Conservation (phyloP, 495 filamentous ascomycete genomes). For the Rhypophila decipiens region DNA sequence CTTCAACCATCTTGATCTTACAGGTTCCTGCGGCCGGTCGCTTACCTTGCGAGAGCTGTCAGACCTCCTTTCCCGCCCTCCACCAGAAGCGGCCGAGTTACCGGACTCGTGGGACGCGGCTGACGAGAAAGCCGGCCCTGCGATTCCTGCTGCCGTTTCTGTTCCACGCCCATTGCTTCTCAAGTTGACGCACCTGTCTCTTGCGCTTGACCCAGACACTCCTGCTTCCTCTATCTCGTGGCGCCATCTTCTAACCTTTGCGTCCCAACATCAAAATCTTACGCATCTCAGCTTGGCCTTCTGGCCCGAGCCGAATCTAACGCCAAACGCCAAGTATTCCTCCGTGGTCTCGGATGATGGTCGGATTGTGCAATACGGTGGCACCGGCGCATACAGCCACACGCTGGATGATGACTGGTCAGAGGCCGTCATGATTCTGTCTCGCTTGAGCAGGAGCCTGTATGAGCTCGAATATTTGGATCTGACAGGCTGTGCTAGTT, state of each 20-base stretch:
- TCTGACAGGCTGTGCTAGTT: constrained; percentile 68
- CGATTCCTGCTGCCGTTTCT: background rate
- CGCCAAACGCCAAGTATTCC: constrained; percentile 53
- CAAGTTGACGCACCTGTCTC: constrained; percentile 50
- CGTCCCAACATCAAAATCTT: constrained; percentile 53
- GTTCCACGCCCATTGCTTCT: constrained; percentile 33
- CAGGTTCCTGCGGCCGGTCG: constrained; percentile 51
- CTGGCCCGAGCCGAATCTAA: constrained; percentile 71
- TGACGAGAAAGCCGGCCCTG: constrained; percentile 6
- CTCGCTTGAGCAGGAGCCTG: constrained; percentile 57
- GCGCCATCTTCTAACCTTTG: constrained; percentile 59
- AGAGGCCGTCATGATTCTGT: constrained; percentile 62
- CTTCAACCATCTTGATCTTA: constrained; percentile 59
- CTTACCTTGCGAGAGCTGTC: constrained; percentile 54
- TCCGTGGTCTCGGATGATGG: constrained; percentile 38
- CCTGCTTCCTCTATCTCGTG: constrained; percentile 45
- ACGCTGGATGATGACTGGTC: constrained; percentile 60
- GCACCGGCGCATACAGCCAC: constrained; percentile 59
- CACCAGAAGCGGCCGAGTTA: background rate
- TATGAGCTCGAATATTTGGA: constrained; percentile 76
- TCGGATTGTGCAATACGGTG: constrained; percentile 47
- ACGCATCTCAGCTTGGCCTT: constrained; percentile 74
- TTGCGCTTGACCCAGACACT: constrained; percentile 35
- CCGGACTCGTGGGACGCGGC: constrained; percentile 39
- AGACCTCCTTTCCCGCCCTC: constrained; percentile 40